Percentiles rank a stretch among this genome's conserved stretches.
Evolutionary conservation across 352 stramenopile genomes (phyloP).

Genomic region (Thraustotheca clavata): DNA sequence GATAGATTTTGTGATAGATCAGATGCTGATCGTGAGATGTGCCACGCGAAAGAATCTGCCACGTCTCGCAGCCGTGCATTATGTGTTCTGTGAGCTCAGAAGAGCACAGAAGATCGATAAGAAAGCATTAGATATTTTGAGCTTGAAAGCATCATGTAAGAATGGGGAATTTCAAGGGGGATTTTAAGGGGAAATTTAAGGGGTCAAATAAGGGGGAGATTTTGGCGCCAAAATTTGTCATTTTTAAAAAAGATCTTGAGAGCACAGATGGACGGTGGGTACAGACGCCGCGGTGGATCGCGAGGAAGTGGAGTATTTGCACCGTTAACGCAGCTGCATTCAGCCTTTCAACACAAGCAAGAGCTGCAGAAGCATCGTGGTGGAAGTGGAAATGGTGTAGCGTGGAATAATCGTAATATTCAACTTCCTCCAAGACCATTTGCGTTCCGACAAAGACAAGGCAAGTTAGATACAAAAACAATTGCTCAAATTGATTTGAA

Average conservation of each 20-base stretch:
- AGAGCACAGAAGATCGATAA: too few species aligned
- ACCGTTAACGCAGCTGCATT: background rate
- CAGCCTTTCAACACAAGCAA: background rate
- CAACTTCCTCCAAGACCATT: conserved; percentile 56
- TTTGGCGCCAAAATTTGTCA: too few species aligned
- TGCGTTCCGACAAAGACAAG: conserved; percentile 57
- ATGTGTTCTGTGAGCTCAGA: too few species aligned
- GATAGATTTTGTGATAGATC: too few species aligned
- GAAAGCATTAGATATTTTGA: too few species aligned
- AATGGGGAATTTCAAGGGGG: too few species aligned
- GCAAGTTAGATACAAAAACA: conserved; percentile 62
- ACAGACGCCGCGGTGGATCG: background rate
- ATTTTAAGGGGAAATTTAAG: too few species aligned
- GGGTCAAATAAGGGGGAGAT: too few species aligned
- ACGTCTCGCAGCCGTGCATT: too few species aligned
- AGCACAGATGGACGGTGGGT: background rate
- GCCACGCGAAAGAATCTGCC: too few species aligned
- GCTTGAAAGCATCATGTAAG: too few species aligned
- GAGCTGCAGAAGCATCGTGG: background rate
- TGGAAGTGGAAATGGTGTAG: background rate
- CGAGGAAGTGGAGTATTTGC: background rate
- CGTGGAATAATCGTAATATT: background rate
- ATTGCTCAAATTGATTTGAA: conserved; percentile 62
- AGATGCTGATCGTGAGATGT: too few species aligned
- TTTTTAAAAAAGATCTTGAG: background rate